Evolutionary conservation across 805 yeast species (phyloP), one percentile per base, ranked within the genome.

Genomic region (Saturnispora ahearnii): DNA sequence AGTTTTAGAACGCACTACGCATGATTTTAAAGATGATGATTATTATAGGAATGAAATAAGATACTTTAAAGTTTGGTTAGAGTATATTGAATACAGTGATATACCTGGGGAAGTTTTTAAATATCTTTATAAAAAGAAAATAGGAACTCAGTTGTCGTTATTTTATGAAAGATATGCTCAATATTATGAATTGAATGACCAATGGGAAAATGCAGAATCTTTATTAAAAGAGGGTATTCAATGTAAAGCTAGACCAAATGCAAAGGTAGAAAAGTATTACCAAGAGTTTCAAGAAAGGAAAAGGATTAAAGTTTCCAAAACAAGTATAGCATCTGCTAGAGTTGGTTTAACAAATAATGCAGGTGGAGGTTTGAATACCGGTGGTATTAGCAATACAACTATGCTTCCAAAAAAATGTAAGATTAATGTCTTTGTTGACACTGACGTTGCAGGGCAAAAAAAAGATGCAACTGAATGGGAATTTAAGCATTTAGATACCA

Each of bases 41-140:
- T 79, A 78, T 53, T 91, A 89, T 62, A 82, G 80, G 52, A 84
- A 90, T 62, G 97, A 91, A 62, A 80, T 91, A 1, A 67, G 97
- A 44, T 89, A 85, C 60, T 64, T 91, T 45, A 76, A 73, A 53
- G 73, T 89, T 2, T 91, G 99, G 97, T 64, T 90, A 37, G 81
- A 79, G 56, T 89, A 87, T 62, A 78, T 85, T 8, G 76, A 73
- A 24, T 81, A 75, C 59, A 75, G 84, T 1, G 87, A 82, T 52
- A 74, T 82, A 13, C 89, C 90, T 0, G 69, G 78, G 40, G 90
- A 84, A 48, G 71, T 86, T 2, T 89, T 83, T 62, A 71, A 77
- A 5, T 88, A 82, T 59, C 70, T 91, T 65, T 78, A 81, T 41
- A 77, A 82, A 53, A 81, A 83, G 54, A 78, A 74, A 44, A 86